Evolutionary conservation across 306 rosid genomes (phyloP), one percentile per base, ranked within the genome.

Genomic region (Quercus alba): DNA sequence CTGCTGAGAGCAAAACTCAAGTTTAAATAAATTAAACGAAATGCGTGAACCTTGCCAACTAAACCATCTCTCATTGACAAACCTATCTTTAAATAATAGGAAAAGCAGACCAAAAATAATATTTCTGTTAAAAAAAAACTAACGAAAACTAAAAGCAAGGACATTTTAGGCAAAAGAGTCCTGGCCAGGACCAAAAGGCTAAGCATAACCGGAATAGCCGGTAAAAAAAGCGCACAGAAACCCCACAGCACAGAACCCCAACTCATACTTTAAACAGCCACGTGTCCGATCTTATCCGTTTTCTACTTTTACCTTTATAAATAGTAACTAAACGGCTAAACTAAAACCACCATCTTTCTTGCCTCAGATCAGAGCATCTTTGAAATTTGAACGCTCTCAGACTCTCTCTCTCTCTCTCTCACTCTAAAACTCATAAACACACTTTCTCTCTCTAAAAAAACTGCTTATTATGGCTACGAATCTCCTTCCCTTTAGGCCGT

Each of bases 231-330:
- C 78, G 74, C 10, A 75, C 19, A 54, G 38, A 49, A 28, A 59
- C 83, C 89, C 77, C 80, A 68, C 87, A 63, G 46, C 10, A 7
- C 46, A 38, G 46, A 8, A 57, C 66, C 72, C 17, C 51, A 26
- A 14, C 15, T 38, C 46, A 8, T 38, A 66, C 5, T 4, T 2
- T 0, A 1, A 2, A 78, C 38, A 46, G 84, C 80, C 94, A 89
- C 94, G 91, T 86, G 86, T 77, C 66, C 74, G 51, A 4, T 19
- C 91, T 90, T 92, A 90, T 91, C 95, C 91, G 26, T 83, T 87
- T 81, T 70, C 84, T 0, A 44, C 78, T 30, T n/a, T 5, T 6
- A 5, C 66, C 15, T 76, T 56, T 88, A 49, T 85, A 76, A 84
- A 78, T 73, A 0, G 4, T 13, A 73, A 18, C 26, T n/a, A 25